Percentiles rank a stretch among this genome's conserved stretches.
Evolutionary conservation across 2,329 filamentous ascomycete genomes (phyloP).

Genomic region (Pseudogymnoascus sp.): DNA sequence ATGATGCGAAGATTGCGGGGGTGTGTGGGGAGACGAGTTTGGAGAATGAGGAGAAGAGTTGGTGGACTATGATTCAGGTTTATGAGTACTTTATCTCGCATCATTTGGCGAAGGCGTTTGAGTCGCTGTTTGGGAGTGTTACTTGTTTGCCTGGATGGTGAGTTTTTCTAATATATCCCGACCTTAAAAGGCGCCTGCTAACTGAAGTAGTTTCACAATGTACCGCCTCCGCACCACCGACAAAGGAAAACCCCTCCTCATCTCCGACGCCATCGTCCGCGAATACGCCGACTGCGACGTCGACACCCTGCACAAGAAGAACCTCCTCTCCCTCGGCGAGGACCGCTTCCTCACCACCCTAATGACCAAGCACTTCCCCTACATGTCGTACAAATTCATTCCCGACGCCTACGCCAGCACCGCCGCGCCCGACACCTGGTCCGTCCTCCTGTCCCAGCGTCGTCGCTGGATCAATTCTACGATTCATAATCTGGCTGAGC

Average conservation of each 20-base stretch:
- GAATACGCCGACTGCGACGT: slow-evolving; percentile 87
- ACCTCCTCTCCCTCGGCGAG: slow-evolving; percentile 85
- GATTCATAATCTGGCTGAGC: slow-evolving; percentile 92
- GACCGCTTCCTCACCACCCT: slow-evolving; percentile 95
- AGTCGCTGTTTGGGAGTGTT: slow-evolving; percentile 94
- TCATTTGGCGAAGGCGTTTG: slow-evolving; percentile 92
- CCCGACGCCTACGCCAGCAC: slow-evolving; percentile 92
- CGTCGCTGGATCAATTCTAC: slow-evolving; percentile 99
- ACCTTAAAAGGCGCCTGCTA: too few species aligned
- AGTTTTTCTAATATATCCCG: slow-evolving; percentile 35
- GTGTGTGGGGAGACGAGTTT: slow-evolving; percentile 96
- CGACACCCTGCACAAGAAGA: slow-evolving; percentile 93
- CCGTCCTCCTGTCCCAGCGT: slow-evolving; percentile 93
- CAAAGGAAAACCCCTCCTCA: slow-evolving; percentile 89
- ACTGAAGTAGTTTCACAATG: slow-evolving; percentile 79
- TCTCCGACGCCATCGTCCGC: slow-evolving; percentile 77
- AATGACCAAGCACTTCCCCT: slow-evolving; percentile 96
- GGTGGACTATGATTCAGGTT: slow-evolving; percentile 99
- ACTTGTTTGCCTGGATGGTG: slow-evolving; percentile 99
- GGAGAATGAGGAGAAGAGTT: slow-evolving; percentile 89
- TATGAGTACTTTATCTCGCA: slow-evolving; percentile 99
- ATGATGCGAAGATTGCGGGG: slow-evolving; percentile 92
- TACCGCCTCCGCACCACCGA: slow-evolving; percentile 92
- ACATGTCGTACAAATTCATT: slow-evolving; percentile 94
- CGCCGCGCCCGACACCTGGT: slow-evolving; percentile 89